Conservation (phyloP, 106 monocot species). For the Apostasia ramifera region DNA sequence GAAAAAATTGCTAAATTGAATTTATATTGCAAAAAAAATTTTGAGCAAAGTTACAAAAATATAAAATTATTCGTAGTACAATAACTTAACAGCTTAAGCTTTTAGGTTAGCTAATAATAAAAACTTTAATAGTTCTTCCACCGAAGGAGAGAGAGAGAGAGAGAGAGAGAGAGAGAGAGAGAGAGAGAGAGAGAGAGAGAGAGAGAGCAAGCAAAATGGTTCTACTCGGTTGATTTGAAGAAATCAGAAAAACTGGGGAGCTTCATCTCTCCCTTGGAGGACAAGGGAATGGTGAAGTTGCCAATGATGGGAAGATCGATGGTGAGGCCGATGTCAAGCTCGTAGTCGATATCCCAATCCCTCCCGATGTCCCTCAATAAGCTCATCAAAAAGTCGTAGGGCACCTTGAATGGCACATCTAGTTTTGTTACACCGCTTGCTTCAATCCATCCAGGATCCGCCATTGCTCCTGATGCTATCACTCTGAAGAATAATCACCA, state of each 20-base stretch:
- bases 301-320: constrained; percentile 81
- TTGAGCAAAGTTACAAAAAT: no score
- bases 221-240: constrained; percentile 4
- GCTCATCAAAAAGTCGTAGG: constrained; percentile 68
- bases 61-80: no score
- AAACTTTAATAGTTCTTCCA: no score
- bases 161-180: no score
- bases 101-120: no score
- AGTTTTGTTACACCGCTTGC: constrained; percentile 4
- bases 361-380: constrained; percentile 58
- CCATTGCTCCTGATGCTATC: constrained; percentile 7
- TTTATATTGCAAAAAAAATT: no score
- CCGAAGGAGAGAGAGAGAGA: no score
- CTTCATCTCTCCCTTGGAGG: constrained; percentile 73
- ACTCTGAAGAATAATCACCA: not conserved
- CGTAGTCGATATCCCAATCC: constrained; percentile 95
- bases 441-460: constrained; percentile 14
- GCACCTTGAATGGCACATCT: constrained; percentile 39
- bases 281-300: constrained; percentile 72
- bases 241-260: constrained; percentile 54
- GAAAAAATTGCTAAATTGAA: no score
- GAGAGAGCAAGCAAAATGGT: no score
- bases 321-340: constrained; percentile 49
- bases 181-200: no score
- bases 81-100: no score